Base-by-base conservation (phyloP, 2,329 filamentous ascomycete genomes). In the Fusarium xyrophilum region DNA sequence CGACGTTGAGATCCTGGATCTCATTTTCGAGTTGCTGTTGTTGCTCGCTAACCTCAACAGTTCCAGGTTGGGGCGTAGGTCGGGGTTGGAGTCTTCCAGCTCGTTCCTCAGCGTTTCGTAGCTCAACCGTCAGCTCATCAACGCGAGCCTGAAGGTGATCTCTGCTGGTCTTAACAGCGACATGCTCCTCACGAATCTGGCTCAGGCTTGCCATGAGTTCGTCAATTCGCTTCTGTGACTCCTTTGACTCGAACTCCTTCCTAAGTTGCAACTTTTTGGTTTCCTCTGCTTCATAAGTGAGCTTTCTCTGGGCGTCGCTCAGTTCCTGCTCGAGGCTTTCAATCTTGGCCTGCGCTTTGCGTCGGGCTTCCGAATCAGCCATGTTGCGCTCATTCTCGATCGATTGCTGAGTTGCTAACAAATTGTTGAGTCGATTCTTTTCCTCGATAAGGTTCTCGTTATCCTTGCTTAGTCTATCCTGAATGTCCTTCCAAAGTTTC, bases 341-440 rank as follows among this genome's bases (percentile, higher is more conserved):
- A 27, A 93, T 87, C 69, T 90, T 92, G 17, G 84, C 81, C 75
- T 97, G 93, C 2, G 97, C 82, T 68, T 94, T 89, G 56, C 95
- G 90, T 69, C 92, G 89, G 25, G 86, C 88, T 78, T 99, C 96
- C 0, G 91, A 88, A 60, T 97, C 94, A 4, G 89, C 84, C 50
- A 96, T 86, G 73, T 97, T 94, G 39, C 93, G 92, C 80, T 99
- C 95, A 73, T 97, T 98, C 69, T 96, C 89, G 35, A 98, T 84
- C 19, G 89, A 94, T 75, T 98, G 95, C 51, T 97, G 88, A 56
- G 92, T 93, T 7, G 91, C 87, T 46, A 97, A 88, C 33, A 97
- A 84, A 59, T 89, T 90, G 79, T 95, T 97, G 7, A 98, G 86
- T 32, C 94, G 88, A 46, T 89, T 88, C 69, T 93, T 92, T 77